Conservation (phyloP, 2,329 filamentous ascomycete genomes). For the Diaporthe citri region DNA sequence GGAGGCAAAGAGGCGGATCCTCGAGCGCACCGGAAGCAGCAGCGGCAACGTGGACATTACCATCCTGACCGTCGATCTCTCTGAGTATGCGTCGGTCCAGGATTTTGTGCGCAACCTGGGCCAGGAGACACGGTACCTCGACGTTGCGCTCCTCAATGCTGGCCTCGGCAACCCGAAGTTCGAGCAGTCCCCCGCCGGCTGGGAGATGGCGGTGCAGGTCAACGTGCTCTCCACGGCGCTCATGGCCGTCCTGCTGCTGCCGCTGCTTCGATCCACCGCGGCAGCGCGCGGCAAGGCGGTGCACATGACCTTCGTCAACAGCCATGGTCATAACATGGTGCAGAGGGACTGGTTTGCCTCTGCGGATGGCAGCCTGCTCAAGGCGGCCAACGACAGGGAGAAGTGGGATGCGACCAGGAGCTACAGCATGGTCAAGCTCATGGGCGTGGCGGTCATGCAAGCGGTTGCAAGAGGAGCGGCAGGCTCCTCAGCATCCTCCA, state of each 20-base stretch:
- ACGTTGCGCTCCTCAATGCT: conserved; percentile 39
- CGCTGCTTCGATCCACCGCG: conserved; percentile 4
- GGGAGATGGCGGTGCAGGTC: conserved; percentile 31
- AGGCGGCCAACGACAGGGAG: conserved; percentile 6
- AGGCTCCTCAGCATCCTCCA: not conserved
- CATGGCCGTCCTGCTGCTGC: conserved; percentile 26
- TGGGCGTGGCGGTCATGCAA: conserved; percentile 11
- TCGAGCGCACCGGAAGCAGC: conserved; percentile 6
- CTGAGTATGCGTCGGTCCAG: conserved; percentile 53
- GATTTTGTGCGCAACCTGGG: conserved; percentile 46
- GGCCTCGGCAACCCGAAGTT: conserved; percentile 60
- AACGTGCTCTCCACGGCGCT: conserved; percentile 31
- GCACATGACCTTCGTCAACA: conserved; percentile 33
- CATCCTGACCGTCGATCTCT: conserved; percentile 55
- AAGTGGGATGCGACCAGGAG: not conserved
- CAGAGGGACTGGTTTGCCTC: conserved; percentile 1
- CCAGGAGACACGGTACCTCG: not conserved
- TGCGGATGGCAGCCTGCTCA: conserved; percentile 10
- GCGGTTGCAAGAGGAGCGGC: not conserved
- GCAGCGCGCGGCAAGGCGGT: not conserved
- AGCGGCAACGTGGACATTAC: conserved; percentile 43
- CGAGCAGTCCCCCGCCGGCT: conserved; percentile 42
- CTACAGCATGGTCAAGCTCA: conserved; percentile 17
- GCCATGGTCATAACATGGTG: conserved; percentile 16
- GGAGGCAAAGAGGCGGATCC: conserved; percentile 13